Conservation (phyloP, 208 protist species). For the Crithidia bombi region DNA sequence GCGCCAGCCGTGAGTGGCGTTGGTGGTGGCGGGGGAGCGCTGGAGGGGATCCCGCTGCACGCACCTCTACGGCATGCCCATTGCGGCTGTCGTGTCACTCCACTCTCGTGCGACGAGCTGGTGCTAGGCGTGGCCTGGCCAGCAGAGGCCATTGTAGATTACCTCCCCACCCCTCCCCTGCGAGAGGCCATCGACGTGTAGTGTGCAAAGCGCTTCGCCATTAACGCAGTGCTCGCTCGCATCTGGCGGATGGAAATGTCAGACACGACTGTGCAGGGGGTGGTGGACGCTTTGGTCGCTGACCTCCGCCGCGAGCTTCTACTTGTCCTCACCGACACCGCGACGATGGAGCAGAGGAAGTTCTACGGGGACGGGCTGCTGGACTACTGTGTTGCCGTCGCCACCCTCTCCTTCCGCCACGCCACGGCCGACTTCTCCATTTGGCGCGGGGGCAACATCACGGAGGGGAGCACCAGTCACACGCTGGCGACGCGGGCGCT, state of each 20-base stretch:
- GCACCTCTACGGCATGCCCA: conserved; percentile 19
- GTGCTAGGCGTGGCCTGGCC: conserved; percentile 28
- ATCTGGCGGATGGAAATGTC: background rate
- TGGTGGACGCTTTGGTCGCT: background rate
- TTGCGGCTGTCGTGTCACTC: conserved; percentile 18
- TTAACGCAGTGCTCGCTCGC: background rate
- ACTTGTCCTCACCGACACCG: conserved; percentile 29
- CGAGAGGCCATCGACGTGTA: conserved; percentile 18
- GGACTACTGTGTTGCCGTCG: conserved; percentile 40
- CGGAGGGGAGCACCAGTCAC: conserved; percentile 28
- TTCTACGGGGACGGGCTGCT: conserved; percentile 62
- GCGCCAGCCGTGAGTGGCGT: background rate
- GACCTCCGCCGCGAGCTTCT: conserved; percentile 38
- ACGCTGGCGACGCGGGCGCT: conserved; percentile 28
- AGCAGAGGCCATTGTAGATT: conserved; percentile 23
- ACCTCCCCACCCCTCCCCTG: conserved; percentile 19
- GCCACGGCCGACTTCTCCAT: conserved; percentile 25
- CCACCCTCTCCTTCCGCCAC: conserved; percentile 20
- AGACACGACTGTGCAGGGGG: background rate
- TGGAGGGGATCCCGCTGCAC: conserved; percentile 20
- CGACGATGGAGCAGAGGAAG: conserved; percentile 39
- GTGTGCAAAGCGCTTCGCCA: background rate
- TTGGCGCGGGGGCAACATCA: conserved; percentile 31
- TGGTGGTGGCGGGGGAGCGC: background rate
- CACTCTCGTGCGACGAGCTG: conserved; percentile 25